Conservation (phyloP, 2,329 filamentous ascomycete genomes). For the Ceratocystis huliohia region DNA sequence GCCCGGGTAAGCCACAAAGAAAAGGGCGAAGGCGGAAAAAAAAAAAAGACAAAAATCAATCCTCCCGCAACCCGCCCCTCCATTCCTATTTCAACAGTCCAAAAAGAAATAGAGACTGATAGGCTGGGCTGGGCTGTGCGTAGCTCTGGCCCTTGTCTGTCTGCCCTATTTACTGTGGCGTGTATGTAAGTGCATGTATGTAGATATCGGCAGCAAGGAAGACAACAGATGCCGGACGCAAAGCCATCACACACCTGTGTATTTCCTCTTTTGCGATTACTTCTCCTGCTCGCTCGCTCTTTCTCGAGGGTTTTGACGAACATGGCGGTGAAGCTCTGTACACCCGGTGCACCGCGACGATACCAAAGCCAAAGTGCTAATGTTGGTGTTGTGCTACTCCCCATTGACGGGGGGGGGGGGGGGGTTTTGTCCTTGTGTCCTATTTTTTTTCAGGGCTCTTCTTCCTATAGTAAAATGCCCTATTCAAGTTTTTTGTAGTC, state of each 20-base stretch:
- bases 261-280: not conserved
- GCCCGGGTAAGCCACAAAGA: not conserved
- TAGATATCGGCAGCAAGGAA: not conserved
- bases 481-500: not conserved
- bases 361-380: not conserved
- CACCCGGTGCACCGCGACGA: not conserved
- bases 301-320: not conserved
- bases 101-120: not conserved
- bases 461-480: not conserved
- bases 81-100: not conserved
- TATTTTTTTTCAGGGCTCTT: not conserved
- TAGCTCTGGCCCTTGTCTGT: not conserved
- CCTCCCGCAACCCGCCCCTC: constrained; percentile 4
- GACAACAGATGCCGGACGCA: not conserved
- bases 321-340: constrained; percentile 3
- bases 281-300: not conserved
- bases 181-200: not conserved
- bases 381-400: not conserved
- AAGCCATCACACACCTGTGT: not conserved
- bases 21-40: not conserved
- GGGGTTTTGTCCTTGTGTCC: not conserved
- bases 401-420: not conserved
- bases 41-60: not conserved
- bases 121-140: not conserved
- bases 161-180: not conserved